Conservation (phyloP, 148 eudicot genomes). For the Vaccinium darrowii region DNA sequence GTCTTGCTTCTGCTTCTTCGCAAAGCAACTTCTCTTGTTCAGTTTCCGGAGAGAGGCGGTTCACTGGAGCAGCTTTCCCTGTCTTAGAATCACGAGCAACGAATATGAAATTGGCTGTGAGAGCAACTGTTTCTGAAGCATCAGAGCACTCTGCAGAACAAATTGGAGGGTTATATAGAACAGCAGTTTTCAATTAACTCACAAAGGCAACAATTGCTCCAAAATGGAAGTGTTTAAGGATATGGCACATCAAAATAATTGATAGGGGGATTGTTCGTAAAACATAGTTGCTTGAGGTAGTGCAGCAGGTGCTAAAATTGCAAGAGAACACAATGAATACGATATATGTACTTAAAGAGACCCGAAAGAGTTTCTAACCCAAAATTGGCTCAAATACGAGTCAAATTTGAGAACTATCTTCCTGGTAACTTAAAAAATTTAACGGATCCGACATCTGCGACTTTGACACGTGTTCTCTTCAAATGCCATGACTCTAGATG, state of each 20-base stretch:
- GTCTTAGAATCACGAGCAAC: constrained; percentile 97
- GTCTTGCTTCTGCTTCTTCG: constrained; percentile 85
- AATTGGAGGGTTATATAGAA: not conserved
- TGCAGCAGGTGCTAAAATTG: not conserved
- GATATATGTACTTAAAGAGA: not conserved
- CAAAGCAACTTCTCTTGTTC: constrained; percentile 63
- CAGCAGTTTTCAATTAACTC: not conserved
- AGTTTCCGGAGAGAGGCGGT: constrained; percentile 78
- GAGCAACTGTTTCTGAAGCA: constrained; percentile 55
- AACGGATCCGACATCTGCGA: not conserved
- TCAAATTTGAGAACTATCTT: not conserved
- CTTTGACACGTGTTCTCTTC: not conserved
- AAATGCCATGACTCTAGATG: not conserved
- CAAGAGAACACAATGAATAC: not conserved
- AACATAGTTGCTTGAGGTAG: not conserved
- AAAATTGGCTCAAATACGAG: not conserved
- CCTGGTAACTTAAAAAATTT: not conserved
- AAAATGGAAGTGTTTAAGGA: not conserved
- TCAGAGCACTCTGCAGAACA: constrained; percentile 35
- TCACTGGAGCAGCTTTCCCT: constrained; percentile 81
- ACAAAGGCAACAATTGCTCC: not conserved
- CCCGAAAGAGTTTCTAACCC: not conserved
- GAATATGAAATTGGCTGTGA: constrained; percentile 89
- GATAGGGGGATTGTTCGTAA: not conserved
- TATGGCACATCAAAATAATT: not conserved